phyloP scores from a whole-genome alignment of 164 flowering plant genomes.

The Piper longum region DNA sequence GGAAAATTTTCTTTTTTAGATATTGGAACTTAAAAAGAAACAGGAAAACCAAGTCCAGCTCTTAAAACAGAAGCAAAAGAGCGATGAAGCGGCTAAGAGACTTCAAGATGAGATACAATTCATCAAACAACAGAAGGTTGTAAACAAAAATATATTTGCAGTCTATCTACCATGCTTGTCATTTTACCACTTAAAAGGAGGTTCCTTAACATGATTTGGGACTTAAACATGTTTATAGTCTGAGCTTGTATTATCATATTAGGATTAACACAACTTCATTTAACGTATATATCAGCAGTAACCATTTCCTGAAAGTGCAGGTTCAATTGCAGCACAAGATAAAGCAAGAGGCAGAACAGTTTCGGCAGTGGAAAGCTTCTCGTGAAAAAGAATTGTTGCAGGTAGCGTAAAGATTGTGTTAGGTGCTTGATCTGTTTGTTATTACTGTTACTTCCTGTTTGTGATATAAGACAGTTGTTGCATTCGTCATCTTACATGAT shows the following conservation, averaged over 20 bases:
- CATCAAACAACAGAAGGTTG: slow-evolving; percentile 93
- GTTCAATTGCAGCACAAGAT: slow-evolving; percentile 95
- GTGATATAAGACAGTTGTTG: not conserved
- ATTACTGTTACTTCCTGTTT: not conserved
- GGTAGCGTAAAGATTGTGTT: slow-evolving; percentile 19
- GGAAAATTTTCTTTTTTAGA: slow-evolving; percentile 23
- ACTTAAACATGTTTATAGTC: not conserved
- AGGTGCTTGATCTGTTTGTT: not conserved
- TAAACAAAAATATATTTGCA: not conserved
- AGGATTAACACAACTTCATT: too few relatives aligned
- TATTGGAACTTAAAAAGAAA: slow-evolving; percentile 87
- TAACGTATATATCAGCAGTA: too few relatives aligned
- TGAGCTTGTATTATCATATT: not conserved
- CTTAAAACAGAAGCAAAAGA: slow-evolving; percentile 87
- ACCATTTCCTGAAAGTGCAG: slow-evolving; percentile 20
- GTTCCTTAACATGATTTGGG: not conserved
- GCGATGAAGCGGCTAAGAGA: slow-evolving; percentile 91
- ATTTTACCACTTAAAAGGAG: not conserved
- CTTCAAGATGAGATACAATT: slow-evolving; percentile 91
- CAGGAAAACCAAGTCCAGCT: slow-evolving; percentile 95
- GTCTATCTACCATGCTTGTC: not conserved
- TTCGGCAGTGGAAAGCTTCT: slow-evolving; percentile 97
- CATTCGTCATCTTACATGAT: not conserved
- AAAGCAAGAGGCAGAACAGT: slow-evolving; percentile 97
- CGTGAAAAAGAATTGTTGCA: slow-evolving; percentile 95